These are phyloP conservation scores for Cutaneotrichosporon cavernicola DNA, from an alignment of 1,284 basidiomycete genomes.

Conservation along the genomic window DNA sequence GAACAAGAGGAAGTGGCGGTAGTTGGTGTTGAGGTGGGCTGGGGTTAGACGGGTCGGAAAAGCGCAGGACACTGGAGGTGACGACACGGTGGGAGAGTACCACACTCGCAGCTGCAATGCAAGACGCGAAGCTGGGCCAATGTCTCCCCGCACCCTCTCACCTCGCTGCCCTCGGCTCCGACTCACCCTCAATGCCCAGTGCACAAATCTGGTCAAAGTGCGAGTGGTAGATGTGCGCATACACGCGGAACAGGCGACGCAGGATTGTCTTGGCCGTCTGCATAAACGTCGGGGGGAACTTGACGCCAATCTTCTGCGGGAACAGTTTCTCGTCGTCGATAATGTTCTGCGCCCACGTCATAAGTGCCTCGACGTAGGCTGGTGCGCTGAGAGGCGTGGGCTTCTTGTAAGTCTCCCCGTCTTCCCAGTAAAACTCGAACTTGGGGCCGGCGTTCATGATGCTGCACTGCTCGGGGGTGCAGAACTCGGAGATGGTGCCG, in stretches of 20 bases:
- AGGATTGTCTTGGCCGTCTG: conserved; percentile 90
- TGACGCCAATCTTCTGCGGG: conserved; percentile 90
- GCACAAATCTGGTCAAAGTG: conserved; percentile 99
- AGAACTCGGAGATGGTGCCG: conserved; percentile 93
- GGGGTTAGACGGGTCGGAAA: conserved; percentile 14
- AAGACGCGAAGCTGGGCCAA: not conserved
- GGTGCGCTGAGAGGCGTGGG: conserved; percentile 93
- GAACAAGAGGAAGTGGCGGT: conserved; percentile 96
- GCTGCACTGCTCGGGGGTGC: conserved; percentile 92
- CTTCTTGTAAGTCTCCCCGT: conserved; percentile 82
- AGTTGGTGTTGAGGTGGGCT: conserved; percentile 99
- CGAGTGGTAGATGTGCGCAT: conserved; percentile 98
- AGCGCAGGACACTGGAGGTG: too few relatives aligned
- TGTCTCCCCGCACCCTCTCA: not conserved
- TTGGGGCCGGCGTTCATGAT: conserved; percentile 98
- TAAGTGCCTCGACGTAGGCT: conserved; percentile 95
- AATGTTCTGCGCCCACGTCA: conserved; percentile 96
- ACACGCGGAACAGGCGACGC: conserved; percentile 90
- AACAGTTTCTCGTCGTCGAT: conserved; percentile 92
- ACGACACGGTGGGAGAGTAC: too few relatives aligned
- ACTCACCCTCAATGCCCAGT: conserved; percentile 88
- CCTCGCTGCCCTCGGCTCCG: not conserved
- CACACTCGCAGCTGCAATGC: not conserved
- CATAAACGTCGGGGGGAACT: conserved; percentile 88
- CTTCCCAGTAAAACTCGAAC: conserved; percentile 99